Conservation (phyloP, 2,329 filamentous ascomycete species). For the Ascochyta fabae region DNA sequence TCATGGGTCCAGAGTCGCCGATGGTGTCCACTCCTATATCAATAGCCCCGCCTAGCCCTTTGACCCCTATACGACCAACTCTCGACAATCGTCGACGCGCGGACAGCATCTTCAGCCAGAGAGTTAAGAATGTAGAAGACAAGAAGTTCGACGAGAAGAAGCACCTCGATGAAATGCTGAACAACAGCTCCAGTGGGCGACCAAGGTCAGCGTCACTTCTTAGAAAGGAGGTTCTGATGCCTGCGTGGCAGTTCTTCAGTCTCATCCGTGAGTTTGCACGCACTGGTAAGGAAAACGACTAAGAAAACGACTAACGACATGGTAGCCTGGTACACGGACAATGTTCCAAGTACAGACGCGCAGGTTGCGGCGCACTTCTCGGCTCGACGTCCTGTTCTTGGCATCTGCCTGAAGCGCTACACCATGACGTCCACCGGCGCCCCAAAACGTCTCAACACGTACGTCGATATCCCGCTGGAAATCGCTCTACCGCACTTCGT, state of each 20-base stretch:
- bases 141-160: constrained; percentile 59
- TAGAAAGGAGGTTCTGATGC: constrained; percentile 87
- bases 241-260: constrained; percentile 97
- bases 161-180: constrained; percentile 49
- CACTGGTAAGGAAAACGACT: background rate
- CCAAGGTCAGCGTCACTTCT: constrained; percentile 52
- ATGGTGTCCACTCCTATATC: constrained; percentile 42
- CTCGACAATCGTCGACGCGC: constrained; percentile 50
- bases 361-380: constrained; percentile 91
- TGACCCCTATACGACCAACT: constrained; percentile 34
- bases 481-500: constrained; percentile 88
- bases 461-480: constrained; percentile 89
- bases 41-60: constrained; percentile 33
- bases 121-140: constrained; percentile 56
- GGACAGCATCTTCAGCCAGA: constrained; percentile 59
- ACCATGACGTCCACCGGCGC: constrained; percentile 72
- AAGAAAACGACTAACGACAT: constrained; percentile 19
- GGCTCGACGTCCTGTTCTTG: constrained; percentile 80
- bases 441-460: constrained; percentile 76
- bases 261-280: constrained; percentile 73
- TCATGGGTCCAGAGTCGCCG: constrained; percentile 43
- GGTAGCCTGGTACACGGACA: constrained; percentile 83
- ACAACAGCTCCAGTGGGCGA: constrained; percentile 39
- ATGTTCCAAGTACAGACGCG: constrained; percentile 68
- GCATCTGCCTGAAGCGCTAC: constrained; percentile 92